Evolutionary conservation across 345 rosid species (phyloP).

Genomic region (Carallia brachiata): DNA sequence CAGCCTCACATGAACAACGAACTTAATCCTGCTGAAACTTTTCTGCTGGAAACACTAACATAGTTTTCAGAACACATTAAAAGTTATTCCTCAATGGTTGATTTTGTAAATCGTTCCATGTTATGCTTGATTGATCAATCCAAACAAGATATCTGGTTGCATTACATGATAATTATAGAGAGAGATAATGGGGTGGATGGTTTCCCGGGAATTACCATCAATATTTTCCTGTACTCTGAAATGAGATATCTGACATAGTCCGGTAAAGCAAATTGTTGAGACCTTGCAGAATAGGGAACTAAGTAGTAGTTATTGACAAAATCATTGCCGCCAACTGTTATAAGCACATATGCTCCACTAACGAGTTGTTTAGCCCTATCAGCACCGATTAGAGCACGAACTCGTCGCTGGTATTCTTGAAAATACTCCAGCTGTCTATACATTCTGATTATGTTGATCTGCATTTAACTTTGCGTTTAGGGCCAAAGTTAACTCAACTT

Average conservation of each 20-base stretch:
- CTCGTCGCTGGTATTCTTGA: constrained; percentile 52
- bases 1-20: too few relatives aligned
- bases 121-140: not conserved
- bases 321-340: constrained; percentile 61
- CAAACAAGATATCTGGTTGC: not conserved
- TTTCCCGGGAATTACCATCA: constrained; percentile 25
- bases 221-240: constrained; percentile 39
- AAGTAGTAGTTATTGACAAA: constrained; percentile 63
- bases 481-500: too few relatives aligned
- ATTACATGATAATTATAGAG: not conserved
- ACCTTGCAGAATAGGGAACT: constrained; percentile 47
- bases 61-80: too few relatives aligned
- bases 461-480: constrained; percentile 4
- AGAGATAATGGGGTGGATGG: not conserved
- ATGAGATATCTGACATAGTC: constrained; percentile 46
- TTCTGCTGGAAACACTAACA: too few relatives aligned
- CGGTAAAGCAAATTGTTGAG: constrained; percentile 43
- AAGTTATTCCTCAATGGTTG: too few relatives aligned
- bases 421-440: constrained; percentile 56
- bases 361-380: constrained; percentile 45
- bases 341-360: constrained; percentile 42
- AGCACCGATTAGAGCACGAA: constrained; percentile 45
- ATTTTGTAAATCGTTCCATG: too few relatives aligned
- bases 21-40: too few relatives aligned
- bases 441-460: constrained; percentile 70